These are phyloP conservation scores for Malbranchea zuffiana DNA, from an alignment of 2,329 filamentous ascomycete species.

Conservation along the genomic window DNA sequence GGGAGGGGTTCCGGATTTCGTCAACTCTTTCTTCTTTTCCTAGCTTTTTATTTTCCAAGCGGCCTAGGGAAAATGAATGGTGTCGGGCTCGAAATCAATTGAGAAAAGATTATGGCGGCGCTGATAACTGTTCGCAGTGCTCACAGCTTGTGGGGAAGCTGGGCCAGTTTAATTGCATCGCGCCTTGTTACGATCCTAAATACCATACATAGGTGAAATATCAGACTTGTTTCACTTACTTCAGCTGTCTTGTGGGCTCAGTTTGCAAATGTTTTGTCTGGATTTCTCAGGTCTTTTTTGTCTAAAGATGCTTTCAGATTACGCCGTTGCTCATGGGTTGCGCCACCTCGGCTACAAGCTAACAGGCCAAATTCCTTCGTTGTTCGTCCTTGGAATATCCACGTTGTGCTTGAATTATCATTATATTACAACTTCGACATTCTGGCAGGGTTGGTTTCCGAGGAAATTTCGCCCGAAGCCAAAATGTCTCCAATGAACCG, in stretches of 20 bases:
- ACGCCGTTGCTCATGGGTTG: no score
- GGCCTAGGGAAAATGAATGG: slow-evolving; percentile 6
- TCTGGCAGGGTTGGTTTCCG: slow-evolving; percentile 23
- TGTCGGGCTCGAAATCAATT: slow-evolving; percentile 10
- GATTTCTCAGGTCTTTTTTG: no score
- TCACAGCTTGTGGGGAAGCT: not conserved
- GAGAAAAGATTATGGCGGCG: slow-evolving; percentile 4
- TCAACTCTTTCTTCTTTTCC: slow-evolving; percentile 5
- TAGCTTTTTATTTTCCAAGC: slow-evolving; percentile 5
- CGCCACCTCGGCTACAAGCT: no score
- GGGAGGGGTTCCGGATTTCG: slow-evolving; percentile 3
- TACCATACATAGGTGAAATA: slow-evolving; percentile 12
- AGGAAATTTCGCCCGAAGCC: slow-evolving; percentile 15
- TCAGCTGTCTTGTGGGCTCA: no score
- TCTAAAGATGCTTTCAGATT: no score
- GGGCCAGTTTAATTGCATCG: slow-evolving; percentile 3
- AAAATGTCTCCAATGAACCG: slow-evolving; percentile 42
- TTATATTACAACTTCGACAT: slow-evolving; percentile 17
- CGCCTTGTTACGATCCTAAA: slow-evolving; percentile 11
- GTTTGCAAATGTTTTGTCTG: no score
- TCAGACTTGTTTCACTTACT: no score
- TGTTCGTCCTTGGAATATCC: no score
- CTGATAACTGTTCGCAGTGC: slow-evolving; percentile 5
- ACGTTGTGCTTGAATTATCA: no score
- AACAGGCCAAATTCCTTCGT: no score